Conservation (phyloP, 2,329 filamentous ascomycete genomes). For the Colletotrichum sp. region DNA sequence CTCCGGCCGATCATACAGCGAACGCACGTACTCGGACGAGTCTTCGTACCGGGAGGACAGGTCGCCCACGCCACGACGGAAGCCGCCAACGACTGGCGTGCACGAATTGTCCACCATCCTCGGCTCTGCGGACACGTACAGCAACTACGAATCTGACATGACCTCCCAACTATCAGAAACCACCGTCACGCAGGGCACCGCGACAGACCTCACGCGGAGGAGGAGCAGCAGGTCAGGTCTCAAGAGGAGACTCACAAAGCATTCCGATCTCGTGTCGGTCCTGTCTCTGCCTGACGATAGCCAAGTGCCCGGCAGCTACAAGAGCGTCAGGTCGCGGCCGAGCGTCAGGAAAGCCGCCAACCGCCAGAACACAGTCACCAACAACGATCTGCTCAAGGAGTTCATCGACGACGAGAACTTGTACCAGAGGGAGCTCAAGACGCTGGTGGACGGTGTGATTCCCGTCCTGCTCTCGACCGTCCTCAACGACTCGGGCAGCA, state of each 20-base stretch:
- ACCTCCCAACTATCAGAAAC: slow-evolving; percentile 54
- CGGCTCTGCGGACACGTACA: slow-evolving; percentile 53
- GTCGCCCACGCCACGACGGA: slow-evolving; percentile 34
- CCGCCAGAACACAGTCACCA: slow-evolving; percentile 69
- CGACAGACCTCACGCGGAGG: slow-evolving; percentile 48
- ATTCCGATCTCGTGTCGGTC: slow-evolving; percentile 93
- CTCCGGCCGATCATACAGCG: slow-evolving; percentile 31
- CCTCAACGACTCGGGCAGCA: slow-evolving; percentile 70
- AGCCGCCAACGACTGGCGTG: slow-evolving; percentile 58
- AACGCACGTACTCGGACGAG: slow-evolving; percentile 19
- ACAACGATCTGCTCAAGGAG: slow-evolving; percentile 79
- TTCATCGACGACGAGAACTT: slow-evolving; percentile 84
- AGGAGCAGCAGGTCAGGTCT: slow-evolving; percentile 58
- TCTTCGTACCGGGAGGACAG: slow-evolving; percentile 28
- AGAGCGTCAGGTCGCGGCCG: slow-evolving; percentile 76
- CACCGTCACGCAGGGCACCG: slow-evolving; percentile 59
- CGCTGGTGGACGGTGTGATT: slow-evolving; percentile 92
- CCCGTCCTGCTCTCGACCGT: slow-evolving; percentile 89
- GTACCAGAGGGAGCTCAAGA: slow-evolving; percentile 90
- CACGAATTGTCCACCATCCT: slow-evolving; percentile 64
- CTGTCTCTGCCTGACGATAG: slow-evolving; percentile 73
- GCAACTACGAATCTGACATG: slow-evolving; percentile 52
- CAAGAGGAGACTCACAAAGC: slow-evolving; percentile 83
- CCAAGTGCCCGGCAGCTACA: slow-evolving; percentile 62
- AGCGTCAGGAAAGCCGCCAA: slow-evolving; percentile 79